Percentiles rank a stretch among this genome's conserved stretches.
These are phyloP conservation scores for Blastocystis sp. DNA, from an alignment of 352 stramenopile species.

Conservation along the genomic window DNA sequence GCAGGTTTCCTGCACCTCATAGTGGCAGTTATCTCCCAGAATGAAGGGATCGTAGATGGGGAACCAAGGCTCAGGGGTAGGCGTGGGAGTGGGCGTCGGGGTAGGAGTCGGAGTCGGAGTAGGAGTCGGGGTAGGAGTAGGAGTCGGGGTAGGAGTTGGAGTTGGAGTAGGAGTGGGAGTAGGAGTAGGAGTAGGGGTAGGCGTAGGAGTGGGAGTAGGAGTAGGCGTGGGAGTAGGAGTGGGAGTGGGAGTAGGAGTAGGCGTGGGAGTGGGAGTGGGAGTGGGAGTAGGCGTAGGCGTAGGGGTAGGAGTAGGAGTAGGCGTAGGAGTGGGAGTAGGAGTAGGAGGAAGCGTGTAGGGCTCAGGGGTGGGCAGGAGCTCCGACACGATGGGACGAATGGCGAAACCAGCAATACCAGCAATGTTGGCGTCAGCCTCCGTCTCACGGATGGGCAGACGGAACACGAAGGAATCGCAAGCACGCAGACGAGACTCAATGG, in stretches of 20 bases:
- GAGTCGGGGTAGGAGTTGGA: background rate
- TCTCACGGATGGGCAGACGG: too few relatives aligned
- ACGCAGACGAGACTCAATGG: too few relatives aligned
- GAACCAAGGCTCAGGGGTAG: too few relatives aligned
- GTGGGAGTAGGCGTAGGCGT: background rate
- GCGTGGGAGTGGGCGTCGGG: background rate
- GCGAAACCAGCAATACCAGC: too few relatives aligned
- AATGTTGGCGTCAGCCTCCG: too few relatives aligned
- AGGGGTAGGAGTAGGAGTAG: background rate
- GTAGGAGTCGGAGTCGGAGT: background rate
- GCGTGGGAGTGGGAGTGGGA: background rate
- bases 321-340: background rate
- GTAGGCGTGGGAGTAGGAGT: background rate
- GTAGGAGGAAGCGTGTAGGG: too few relatives aligned
- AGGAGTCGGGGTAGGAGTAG: background rate
- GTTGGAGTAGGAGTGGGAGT: background rate
- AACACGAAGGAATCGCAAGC: too few relatives aligned
- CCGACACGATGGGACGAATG: too few relatives aligned
- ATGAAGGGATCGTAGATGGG: too few relatives aligned
- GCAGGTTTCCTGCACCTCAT: background rate
- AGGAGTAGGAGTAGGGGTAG: background rate
- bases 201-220: background rate
- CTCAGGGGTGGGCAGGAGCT: too few relatives aligned
- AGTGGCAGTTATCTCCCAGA: constrained; percentile 43
- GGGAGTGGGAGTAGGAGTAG: background rate